Evolutionary conservation across 192 early-diverging fungal genomes (phyloP).

Genomic region (Linderina pennispora): DNA sequence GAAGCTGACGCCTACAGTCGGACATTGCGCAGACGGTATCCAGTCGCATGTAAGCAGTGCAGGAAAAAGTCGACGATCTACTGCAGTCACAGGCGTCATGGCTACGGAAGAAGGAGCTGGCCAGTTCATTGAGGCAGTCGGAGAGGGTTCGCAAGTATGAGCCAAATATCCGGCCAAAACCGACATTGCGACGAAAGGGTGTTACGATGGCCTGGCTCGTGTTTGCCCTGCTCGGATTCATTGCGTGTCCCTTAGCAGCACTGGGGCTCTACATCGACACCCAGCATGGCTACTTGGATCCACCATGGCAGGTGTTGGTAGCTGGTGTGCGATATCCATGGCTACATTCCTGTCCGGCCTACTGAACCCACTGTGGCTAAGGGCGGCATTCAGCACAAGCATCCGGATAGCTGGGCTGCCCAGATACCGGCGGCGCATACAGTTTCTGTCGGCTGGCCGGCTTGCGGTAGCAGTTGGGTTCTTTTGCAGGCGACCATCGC

Average conservation of each 20-base stretch:
- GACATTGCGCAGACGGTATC: constrained; percentile 25
- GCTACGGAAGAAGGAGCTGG: constrained; percentile 25
- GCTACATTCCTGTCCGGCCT: constrained; percentile 12
- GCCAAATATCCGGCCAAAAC: constrained; percentile 9
- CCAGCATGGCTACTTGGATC: not conserved
- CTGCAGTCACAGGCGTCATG: constrained; percentile 32
- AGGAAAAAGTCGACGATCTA: constrained; percentile 22
- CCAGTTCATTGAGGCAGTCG: constrained; percentile 23
- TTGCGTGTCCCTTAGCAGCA: constrained; percentile 6
- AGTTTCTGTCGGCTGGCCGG: constrained; percentile 12
- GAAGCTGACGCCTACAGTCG: constrained; percentile 23
- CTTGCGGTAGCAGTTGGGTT: constrained; percentile 3
- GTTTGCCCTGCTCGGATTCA: constrained; percentile 9
- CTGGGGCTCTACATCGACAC: constrained; percentile 8
- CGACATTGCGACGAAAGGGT: constrained; percentile 25
- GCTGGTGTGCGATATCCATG: constrained; percentile 3
- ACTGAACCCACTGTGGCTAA: constrained; percentile 38
- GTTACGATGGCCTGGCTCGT: constrained; percentile 17
- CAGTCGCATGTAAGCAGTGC: constrained; percentile 31
- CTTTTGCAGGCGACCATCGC: not conserved
- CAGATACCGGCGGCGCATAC: constrained; percentile 15
- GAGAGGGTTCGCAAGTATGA: constrained; percentile 8
- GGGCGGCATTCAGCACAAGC: constrained; percentile 19
- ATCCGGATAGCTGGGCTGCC: constrained; percentile 24
- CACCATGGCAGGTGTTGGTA: not conserved